Base-by-base conservation (phyloP, 345 rosid species). In the Euphorbia pulcherrima region DNA sequence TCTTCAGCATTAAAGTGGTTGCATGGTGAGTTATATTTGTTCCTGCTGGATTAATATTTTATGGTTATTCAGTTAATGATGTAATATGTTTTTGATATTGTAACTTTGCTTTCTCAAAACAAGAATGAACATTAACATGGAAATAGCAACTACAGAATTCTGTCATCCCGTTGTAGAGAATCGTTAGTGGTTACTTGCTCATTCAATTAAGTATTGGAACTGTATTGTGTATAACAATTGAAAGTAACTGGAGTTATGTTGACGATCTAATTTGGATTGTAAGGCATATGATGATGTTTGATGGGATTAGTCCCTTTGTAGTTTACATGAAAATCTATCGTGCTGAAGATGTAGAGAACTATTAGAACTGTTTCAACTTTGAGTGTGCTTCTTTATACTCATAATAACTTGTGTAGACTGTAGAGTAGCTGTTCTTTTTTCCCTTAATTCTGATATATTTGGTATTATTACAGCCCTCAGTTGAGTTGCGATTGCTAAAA, bases 1-100 rank as follows among this genome's bases (percentile, higher is more conserved):
- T 89, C 97, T 16, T 67, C 94, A 23, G 68, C 87, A 24, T 75
- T 93, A 9, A 71, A 79, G 56, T 93, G 92, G 95, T 78, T 89
- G 74, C 98, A 93, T 78, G 98, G 98, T 93, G 48, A 88, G 92
- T 73, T 21, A 6, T 52, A 37, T 27, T 23, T 72, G 68, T 70
- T 70, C 72, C n/a, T 21, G 23, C 17, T 37, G 65, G 23, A 54
- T 69, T 48, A 39, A 39, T 62, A 20, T 60, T 72, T 30, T 65
- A 52, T 4, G 26, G 23, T 20, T 52, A 20, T 20, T 2, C 23
- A 8, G 8, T 51, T 52, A 52, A 20, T 8, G 8, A 1, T 52
- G 26, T 20, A 8, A 52, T n/a, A 51, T 18, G 21, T 51, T 18
- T 51, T 18, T n/a, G 7, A 51, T 6, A 47, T 16, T 47, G 18